These are phyloP conservation scores for Cytidiella melzeri DNA, from an alignment of 768 basidiomycete genomes.

Conservation along the genomic window DNA sequence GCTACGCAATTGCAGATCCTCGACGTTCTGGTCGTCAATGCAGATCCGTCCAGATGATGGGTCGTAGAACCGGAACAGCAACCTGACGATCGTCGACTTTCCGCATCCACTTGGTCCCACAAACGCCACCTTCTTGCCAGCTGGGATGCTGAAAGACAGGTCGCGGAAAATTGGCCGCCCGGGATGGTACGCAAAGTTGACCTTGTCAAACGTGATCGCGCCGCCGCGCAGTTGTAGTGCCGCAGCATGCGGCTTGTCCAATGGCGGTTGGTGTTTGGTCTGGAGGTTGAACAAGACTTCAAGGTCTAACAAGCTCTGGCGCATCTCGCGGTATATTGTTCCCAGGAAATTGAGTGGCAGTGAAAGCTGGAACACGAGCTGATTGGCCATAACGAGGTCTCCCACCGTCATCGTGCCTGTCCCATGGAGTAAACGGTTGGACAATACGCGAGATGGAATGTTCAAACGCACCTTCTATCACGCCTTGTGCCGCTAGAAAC, in stretches of 20 bases:
- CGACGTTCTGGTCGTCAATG: conserved; percentile 85
- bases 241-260: conserved; percentile 68
- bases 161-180: conserved; percentile 86
- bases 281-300: conserved; percentile 90
- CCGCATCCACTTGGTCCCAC: conserved; percentile 97
- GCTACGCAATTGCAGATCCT: conserved; percentile 61
- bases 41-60: conserved; percentile 75
- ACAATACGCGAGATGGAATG: not conserved
- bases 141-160: conserved; percentile 86
- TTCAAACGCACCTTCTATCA: conserved; percentile 64
- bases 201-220: conserved; percentile 88
- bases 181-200: conserved; percentile 88
- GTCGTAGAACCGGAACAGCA: conserved; percentile 89
- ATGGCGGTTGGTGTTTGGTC: conserved; percentile 61
- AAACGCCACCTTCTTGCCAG: conserved; percentile 94
- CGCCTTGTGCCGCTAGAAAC: conserved; percentile 94
- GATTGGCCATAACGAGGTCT: conserved; percentile 98
- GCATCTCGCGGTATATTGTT: conserved; percentile 93
- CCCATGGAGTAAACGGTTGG: not conserved
- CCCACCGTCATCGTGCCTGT: conserved; percentile 96
- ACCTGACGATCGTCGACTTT: conserved; percentile 93
- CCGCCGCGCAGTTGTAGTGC: conserved; percentile 73
- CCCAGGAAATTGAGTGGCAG: conserved; percentile 96
- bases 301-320: conserved; percentile 97
- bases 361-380: conserved; percentile 95